A percentile compares a stretch with the other conserved stretches of the same genome.
Conservation (phyloP, 768 basidiomycete species). For the Cystobasidiopsis lactophilus region DNA sequence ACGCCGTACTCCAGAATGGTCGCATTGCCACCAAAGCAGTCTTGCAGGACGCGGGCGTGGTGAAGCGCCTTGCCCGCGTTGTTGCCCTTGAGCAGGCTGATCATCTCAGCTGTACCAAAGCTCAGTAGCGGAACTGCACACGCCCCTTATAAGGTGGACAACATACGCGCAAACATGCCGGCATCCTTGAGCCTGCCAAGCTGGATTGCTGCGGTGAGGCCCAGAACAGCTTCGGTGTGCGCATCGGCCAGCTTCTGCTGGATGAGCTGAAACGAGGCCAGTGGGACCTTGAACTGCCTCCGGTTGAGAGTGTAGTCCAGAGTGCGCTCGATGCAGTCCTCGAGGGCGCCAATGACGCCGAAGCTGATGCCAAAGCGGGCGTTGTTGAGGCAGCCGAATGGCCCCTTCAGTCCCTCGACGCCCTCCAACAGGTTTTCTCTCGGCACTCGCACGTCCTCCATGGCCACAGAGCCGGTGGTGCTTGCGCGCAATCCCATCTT, state of each 20-base stretch:
- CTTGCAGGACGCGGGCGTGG: slow-evolving; percentile 57
- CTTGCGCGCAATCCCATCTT: slow-evolving; percentile 66
- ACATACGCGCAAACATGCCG: slow-evolving; percentile 35
- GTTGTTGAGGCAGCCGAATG: slow-evolving; percentile 70
- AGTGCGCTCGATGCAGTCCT: slow-evolving; percentile 61
- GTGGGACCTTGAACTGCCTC: slow-evolving; percentile 65
- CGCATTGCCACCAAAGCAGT: slow-evolving; percentile 86
- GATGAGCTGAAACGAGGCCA: slow-evolving; percentile 89
- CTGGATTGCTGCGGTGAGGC: slow-evolving; percentile 24
- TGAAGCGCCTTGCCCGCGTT: slow-evolving; percentile 83
- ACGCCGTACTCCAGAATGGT: slow-evolving; percentile 81
- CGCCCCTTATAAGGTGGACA: no score
- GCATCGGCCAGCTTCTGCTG: slow-evolving; percentile 95
- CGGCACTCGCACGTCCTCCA: slow-evolving; percentile 29
- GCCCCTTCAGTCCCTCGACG: slow-evolving; percentile 51
- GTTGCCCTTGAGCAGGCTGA: slow-evolving; percentile 83
- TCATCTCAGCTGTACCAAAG: slow-evolving; percentile 45
- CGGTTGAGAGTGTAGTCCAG: slow-evolving; percentile 65
- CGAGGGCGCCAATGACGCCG: slow-evolving; percentile 73
- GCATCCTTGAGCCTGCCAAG: slow-evolving; percentile 64
- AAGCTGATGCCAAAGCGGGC: slow-evolving; percentile 12
- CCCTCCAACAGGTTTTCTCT: slow-evolving; percentile 55
- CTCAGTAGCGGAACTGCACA: no score
- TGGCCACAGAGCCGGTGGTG: slow-evolving; percentile 22
- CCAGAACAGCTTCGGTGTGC: slow-evolving; percentile 48